phyloP scores from a whole-genome alignment of 352 stramenopile genomes.

The Phytophthora podocarpi region DNA sequence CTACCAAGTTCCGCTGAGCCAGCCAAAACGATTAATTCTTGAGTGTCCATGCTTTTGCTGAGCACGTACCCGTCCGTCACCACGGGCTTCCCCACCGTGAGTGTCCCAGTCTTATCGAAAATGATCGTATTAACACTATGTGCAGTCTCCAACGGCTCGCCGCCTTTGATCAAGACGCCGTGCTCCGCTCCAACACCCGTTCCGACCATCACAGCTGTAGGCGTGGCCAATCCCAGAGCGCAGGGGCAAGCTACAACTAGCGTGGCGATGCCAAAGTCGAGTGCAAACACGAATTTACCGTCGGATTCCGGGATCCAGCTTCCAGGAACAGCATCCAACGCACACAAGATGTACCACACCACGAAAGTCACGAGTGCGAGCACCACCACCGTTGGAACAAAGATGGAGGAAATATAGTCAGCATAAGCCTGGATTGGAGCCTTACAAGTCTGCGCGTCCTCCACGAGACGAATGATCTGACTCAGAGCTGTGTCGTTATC shows the following conservation, averaged over 20 bases:
- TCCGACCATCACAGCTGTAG: slow-evolving; percentile 89
- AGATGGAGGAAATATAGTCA: slow-evolving; percentile 46
- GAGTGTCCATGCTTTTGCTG: too few relatives aligned
- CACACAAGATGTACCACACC: slow-evolving; percentile 20
- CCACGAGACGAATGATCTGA: slow-evolving; percentile 85
- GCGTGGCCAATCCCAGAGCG: slow-evolving; percentile 81
- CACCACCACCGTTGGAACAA: slow-evolving; percentile 30
- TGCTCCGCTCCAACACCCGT: slow-evolving; percentile 87
- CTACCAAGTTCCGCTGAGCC: slow-evolving; percentile 82
- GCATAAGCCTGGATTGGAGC: slow-evolving; percentile 89
- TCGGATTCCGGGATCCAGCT: slow-evolving; percentile 41
- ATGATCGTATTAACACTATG: slow-evolving; percentile 88
- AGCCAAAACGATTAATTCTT: too few relatives aligned
- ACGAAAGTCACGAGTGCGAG: slow-evolving; percentile 24
- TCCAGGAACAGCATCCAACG: slow-evolving; percentile 12
- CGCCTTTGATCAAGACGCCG: slow-evolving; percentile 91
- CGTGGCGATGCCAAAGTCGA: slow-evolving; percentile 89
- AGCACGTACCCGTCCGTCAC: too few relatives aligned
- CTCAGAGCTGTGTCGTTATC: slow-evolving; percentile 71
- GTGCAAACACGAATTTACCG: slow-evolving; percentile 69
- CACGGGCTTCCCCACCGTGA: slow-evolving; percentile 85
- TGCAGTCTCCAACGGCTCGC: slow-evolving; percentile 76
- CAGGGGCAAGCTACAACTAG: slow-evolving; percentile 91
- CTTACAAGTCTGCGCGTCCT: slow-evolving; percentile 89
- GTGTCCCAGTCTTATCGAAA: slow-evolving; percentile 95